Percentiles rank a stretch among this genome's conserved stretches.
Conservation (phyloP, 2,329 filamentous ascomycete genomes). For the Beauveria asiatica region DNA sequence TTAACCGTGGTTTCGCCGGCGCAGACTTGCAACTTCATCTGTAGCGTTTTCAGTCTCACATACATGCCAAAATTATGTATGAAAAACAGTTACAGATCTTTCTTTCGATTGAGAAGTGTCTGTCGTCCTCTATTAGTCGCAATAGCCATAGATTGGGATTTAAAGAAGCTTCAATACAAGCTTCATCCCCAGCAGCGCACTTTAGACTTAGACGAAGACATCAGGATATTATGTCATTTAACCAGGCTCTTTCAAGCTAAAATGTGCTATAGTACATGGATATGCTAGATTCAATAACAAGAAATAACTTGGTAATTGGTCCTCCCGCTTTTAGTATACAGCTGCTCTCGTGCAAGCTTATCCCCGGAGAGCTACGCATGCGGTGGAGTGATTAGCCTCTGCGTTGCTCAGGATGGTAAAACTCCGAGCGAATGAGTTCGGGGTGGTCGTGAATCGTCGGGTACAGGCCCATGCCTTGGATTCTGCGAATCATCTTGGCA, state of each 20-base stretch:
- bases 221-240: neutral
- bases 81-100: neutral
- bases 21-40: neutral
- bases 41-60: neutral
- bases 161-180: neutral
- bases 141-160: too few relatives aligned
- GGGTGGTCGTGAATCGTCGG: conserved; percentile 87
- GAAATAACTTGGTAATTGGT: neutral
- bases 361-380: neutral
- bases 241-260: neutral
- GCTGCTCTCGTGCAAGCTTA: neutral
- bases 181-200: neutral
- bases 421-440: conserved; percentile 53
- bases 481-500: conserved; percentile 82
- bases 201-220: neutral
- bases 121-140: neutral
- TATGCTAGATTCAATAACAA: conserved; percentile 4
- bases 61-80: neutral
- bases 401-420: conserved; percentile 17
- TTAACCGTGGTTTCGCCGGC: conserved; percentile 12
- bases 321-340: conserved; percentile 1
- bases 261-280: conserved; percentile 6
- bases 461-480: conserved; percentile 84
- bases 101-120: neutral
- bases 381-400: neutral